Evolutionary conservation across 1,284 basidiomycete species (phyloP).

Genomic region (Neonothopanus nambi): DNA sequence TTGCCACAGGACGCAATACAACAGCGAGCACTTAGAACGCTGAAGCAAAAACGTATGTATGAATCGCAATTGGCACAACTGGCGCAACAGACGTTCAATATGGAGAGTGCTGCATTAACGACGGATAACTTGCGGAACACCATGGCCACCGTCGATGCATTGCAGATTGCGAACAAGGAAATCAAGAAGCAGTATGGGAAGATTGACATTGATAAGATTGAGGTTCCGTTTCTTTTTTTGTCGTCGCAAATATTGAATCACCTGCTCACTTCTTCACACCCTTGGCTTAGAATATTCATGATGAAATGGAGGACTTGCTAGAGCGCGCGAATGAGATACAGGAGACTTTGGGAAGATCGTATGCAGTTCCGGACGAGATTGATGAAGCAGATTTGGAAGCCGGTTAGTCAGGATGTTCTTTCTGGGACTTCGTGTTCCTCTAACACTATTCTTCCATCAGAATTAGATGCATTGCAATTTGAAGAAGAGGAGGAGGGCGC

Average conservation of each 20-base stretch:
- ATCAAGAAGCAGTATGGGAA: constrained; percentile 97
- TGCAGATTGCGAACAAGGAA: constrained; percentile 98
- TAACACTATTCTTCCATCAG: constrained; percentile 38
- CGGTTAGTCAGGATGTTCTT: constrained; percentile 50
- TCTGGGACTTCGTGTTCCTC: not conserved
- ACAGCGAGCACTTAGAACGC: constrained; percentile 89
- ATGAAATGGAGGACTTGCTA: constrained; percentile 97
- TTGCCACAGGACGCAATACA: constrained; percentile 82
- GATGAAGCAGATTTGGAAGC: constrained; percentile 98
- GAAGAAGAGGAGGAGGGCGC: constrained; percentile 88
- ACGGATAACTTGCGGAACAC: constrained; percentile 98
- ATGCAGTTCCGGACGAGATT: constrained; percentile 96
- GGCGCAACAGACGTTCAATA: constrained; percentile 96
- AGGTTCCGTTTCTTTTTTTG: constrained; percentile 57
- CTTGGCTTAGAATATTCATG: constrained; percentile 78
- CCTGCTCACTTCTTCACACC: not conserved
- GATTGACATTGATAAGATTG: constrained; percentile 98
- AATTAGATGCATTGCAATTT: constrained; percentile 85
- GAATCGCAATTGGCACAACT: constrained; percentile 91
- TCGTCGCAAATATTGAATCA: constrained; percentile 8
- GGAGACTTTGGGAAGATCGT: constrained; percentile 90
- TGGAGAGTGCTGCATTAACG: constrained; percentile 95
- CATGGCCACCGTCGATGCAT: constrained; percentile 99
- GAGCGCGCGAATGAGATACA: constrained; percentile 99
- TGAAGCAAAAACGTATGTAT: constrained; percentile 97